Evolutionary conservation across 345 rosid genomes (phyloP).

Genomic region (Chamaenerion angustifolium): DNA sequence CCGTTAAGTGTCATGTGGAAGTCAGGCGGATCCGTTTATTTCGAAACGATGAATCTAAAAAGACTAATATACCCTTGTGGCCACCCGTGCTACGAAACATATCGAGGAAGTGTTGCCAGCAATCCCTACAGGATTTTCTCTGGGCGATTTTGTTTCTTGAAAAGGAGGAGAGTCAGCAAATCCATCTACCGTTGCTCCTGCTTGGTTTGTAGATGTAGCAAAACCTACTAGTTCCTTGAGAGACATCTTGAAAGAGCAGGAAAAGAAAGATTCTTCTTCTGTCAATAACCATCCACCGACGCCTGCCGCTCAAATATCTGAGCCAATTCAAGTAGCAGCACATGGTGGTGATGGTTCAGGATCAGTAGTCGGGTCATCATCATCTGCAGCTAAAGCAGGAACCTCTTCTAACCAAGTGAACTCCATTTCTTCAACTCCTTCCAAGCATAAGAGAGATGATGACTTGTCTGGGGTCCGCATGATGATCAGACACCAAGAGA

Average conservation of each 20-base stretch:
- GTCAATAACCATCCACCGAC: constrained; percentile 26
- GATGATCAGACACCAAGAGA: constrained; percentile 58
- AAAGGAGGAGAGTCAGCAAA: constrained; percentile 41
- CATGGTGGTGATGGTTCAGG: constrained; percentile 40
- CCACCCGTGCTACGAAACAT: constrained; percentile 34
- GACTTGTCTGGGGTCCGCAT: constrained; percentile 90
- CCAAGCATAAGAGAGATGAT: constrained; percentile 61
- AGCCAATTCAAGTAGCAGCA: constrained; percentile 35
- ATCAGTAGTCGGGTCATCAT: constrained; percentile 6
- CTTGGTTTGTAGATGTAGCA: constrained; percentile 59
- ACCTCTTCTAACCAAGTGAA: constrained; percentile 42
- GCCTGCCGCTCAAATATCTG: constrained; percentile 40
- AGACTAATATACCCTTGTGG: no score
- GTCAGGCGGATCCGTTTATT: no score
- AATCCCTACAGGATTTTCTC: constrained; percentile 83
- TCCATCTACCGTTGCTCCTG: constrained; percentile 45
- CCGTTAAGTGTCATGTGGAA: no score
- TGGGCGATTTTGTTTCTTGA: constrained; percentile 96
- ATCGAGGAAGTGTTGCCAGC: constrained; percentile 60
- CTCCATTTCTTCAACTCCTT: constrained; percentile 40
- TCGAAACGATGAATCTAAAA: no score
- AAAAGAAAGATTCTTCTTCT: constrained; percentile 40
- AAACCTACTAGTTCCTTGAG: constrained; percentile 61
- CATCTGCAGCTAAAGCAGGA: constrained; percentile 44
- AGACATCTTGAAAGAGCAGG: constrained; percentile 90